These are phyloP conservation scores for Clathrospora elynae DNA, from an alignment of 2,329 filamentous ascomycete species.

Conservation along the genomic window DNA sequence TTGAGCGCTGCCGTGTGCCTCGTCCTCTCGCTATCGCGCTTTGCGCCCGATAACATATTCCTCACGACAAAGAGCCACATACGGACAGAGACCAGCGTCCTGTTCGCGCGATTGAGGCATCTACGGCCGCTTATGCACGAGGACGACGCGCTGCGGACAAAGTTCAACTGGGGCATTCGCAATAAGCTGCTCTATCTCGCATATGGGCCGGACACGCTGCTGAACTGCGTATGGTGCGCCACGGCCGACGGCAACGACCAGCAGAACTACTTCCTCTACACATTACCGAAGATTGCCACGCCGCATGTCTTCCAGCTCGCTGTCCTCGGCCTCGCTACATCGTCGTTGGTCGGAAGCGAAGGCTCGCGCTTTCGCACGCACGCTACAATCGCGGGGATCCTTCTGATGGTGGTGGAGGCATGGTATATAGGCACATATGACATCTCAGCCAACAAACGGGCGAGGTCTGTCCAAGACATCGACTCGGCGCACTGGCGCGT, in stretches of 20 bases:
- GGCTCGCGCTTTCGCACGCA: conserved; percentile 71
- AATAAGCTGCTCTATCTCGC: conserved; percentile 81
- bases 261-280: conserved; percentile 77
- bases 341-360: conserved; percentile 66
- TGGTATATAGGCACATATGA: conserved; percentile 70
- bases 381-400: conserved; percentile 67
- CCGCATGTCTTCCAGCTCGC: conserved; percentile 82
- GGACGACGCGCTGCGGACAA: conserved; percentile 69
- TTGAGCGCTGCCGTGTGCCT: conserved; percentile 59
- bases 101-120: conserved; percentile 75
- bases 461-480: conserved; percentile 64
- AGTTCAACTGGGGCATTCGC: conserved; percentile 65
- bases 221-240: conserved; percentile 81
- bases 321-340: conserved; percentile 74
- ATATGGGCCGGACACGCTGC: conserved; percentile 75
- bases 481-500: conserved; percentile 75
- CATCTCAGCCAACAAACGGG: conserved; percentile 66
- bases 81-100: conserved; percentile 80
- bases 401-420: conserved; percentile 66
- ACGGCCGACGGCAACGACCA: conserved; percentile 63
- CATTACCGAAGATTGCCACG: conserved; percentile 71
- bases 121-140: conserved; percentile 62
- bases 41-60: conserved; percentile 84
- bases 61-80: conserved; percentile 75
- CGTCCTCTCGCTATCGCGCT: conserved; percentile 67